Evolutionary conservation across 73 alveolate genomes (phyloP), one percentile per base, ranked within the genome.

Genomic region (Paramecium tetraurelia): DNA sequence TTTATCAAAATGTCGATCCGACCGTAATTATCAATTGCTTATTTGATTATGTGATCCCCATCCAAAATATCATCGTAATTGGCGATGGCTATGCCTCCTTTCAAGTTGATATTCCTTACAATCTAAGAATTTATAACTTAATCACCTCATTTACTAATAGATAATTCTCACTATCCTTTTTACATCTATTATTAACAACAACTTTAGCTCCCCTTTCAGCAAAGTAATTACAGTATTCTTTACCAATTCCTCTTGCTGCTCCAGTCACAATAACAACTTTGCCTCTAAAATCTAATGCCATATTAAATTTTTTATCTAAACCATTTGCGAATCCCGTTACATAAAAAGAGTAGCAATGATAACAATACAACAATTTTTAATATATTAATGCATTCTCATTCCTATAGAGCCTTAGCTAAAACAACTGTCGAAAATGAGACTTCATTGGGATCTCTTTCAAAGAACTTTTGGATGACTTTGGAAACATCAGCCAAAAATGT

Each of bases 21-120:
- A 33, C 99, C 98, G 92, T 89, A 96, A 71, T 97, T 95, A 58
- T 96, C 99, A 59, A 98, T 93, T 57, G 99, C 99, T 24, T 98
- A 85, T 95, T 98, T 96, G 36, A 98, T 95, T 27, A 98, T 96
- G 92, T 95, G 95, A 70, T 97, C 99, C 10, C 99, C 99, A 92
- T 84, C 86, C 83, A 95, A 98, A 40, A 97, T 99, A 35, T 98
- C 95, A 94, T 97, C 99, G 85, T 93, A 93, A 89, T 92, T 93
- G 59, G 99, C 98, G 29, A 92, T 95, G 2, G 98, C 99, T 43
- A 70, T 92, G 3, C 99, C 99, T 29, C 99, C 99, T 6, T 75
- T 93, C 22, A 89, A 85, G 95, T 92, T 94, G 95, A 97, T 97
- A 35, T 96, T 98, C 29, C 80, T 96, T 29, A 97, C 99, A 41